Evolutionary conservation across 129 eudicot genomes (phyloP).

Genomic region (Smallanthus sonchifolius): DNA sequence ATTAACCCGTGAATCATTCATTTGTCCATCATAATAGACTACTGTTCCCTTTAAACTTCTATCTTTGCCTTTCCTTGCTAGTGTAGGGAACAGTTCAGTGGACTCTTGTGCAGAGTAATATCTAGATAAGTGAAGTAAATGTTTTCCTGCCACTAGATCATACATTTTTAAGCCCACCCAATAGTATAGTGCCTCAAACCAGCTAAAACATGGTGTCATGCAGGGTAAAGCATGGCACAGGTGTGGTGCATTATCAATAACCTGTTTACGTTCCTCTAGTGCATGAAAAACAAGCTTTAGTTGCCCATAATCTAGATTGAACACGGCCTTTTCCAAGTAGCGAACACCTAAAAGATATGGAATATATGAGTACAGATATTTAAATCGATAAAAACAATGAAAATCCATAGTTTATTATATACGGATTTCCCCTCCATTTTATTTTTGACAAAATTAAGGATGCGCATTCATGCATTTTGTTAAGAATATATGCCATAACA

Average conservation of each 20-base stretch:
- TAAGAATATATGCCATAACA: background rate
- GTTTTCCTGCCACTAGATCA: conserved; percentile 78
- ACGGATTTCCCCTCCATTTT: too few species aligned
- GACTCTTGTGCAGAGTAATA: conserved; percentile 90
- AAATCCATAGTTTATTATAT: background rate
- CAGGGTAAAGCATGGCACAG: conserved; percentile 82
- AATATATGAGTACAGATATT: background rate
- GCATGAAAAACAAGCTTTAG: conserved; percentile 89
- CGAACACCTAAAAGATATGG: conserved; percentile 65
- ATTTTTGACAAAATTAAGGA: background rate
- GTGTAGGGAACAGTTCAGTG: conserved; percentile 81
- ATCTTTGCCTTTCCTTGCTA: conserved; percentile 62
- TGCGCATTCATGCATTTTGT: background rate
- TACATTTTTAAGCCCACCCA: conserved; percentile 86
- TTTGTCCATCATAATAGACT: conserved; percentile 89
- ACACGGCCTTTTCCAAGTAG: conserved; percentile 90
- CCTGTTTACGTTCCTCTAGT: conserved; percentile 79
- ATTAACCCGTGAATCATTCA: conserved; percentile 87
- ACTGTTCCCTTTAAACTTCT: conserved; percentile 79
- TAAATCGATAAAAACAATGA: background rate
- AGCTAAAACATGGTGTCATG: conserved; percentile 89
- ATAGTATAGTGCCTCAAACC: conserved; percentile 80
- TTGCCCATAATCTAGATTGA: conserved; percentile 86
- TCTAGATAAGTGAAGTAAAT: conserved; percentile 70
- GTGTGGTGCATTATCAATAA: conserved; percentile 89